Percentiles rank a stretch among this genome's conserved stretches.
phyloP scores from a whole-genome alignment of 2,329 filamentous ascomycete genomes.

The Colletotrichum lupini region DNA sequence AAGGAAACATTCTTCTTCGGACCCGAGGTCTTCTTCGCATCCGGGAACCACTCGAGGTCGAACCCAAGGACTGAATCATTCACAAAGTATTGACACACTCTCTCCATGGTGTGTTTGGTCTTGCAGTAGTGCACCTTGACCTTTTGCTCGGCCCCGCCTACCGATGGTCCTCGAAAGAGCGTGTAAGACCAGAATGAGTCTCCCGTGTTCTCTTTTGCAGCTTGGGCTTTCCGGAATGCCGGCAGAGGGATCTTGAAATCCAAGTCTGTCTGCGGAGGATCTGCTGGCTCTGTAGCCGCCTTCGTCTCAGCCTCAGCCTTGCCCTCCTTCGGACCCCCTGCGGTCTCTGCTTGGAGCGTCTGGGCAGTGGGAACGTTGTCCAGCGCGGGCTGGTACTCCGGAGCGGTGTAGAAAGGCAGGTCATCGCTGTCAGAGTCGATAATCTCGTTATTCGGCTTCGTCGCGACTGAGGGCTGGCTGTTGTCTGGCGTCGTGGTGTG shows the following conservation, averaged over 20 bases:
- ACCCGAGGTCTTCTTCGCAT: conserved; percentile 56
- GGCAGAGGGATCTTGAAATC: conserved; percentile 60
- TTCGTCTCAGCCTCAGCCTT: neutral
- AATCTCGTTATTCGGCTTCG: neutral
- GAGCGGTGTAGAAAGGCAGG: conserved; percentile 13
- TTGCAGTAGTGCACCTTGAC: conserved; percentile 84
- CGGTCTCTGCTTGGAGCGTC: neutral
- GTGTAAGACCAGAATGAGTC: conserved; percentile 75
- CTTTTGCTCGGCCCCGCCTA: conserved; percentile 53
- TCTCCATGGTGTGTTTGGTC: conserved; percentile 74
- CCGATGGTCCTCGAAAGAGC: conserved; percentile 69
- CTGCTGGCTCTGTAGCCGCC: neutral
- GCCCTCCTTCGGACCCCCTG: neutral
- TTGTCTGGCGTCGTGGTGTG: conserved; percentile 6
- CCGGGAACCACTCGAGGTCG: conserved; percentile 84
- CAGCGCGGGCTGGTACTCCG: conserved; percentile 1
- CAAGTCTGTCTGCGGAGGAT: conserved; percentile 51
- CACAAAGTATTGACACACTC: conserved; percentile 73
- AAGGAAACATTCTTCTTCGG: conserved; percentile 80
- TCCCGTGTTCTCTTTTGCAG: conserved; percentile 54
- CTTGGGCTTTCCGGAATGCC: conserved; percentile 59
- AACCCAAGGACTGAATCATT: conserved; percentile 82
- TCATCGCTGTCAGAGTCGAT: conserved; percentile 22
- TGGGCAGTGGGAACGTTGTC: neutral
- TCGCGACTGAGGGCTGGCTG: neutral